A percentile compares a stretch with the other conserved stretches of the same genome.
Conservation (phyloP, 306 rosid genomes). For the Prunus davidiana region DNA sequence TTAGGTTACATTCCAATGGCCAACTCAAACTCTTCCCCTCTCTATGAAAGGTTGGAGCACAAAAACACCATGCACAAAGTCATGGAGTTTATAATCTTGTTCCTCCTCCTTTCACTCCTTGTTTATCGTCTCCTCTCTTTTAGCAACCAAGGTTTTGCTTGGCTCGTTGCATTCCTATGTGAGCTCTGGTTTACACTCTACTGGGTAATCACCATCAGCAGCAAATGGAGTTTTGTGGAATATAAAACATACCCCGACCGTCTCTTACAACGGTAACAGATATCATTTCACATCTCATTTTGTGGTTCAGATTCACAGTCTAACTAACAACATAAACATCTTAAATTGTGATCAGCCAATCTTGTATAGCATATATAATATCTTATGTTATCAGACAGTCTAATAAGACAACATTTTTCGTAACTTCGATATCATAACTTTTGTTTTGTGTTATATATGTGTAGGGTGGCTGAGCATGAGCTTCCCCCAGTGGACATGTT, state of each 20-base stretch:
- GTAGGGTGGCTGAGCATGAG: constrained; percentile 37
- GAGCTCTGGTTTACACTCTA: constrained; percentile 29
- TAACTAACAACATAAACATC: too few species aligned
- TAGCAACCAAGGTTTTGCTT: constrained; percentile 1
- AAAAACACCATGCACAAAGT: constrained; percentile 6
- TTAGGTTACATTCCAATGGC: not conserved
- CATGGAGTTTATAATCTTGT: constrained; percentile 12
- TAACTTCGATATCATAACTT: too few species aligned
- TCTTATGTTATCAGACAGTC: too few species aligned
- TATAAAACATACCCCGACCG: constrained; percentile 17
- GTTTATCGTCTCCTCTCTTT: constrained; percentile 22
- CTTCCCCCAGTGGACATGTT: constrained; percentile 58
- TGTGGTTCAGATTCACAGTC: too few species aligned
- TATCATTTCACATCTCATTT: too few species aligned
- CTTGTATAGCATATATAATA: too few species aligned
- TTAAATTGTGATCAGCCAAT: too few species aligned
- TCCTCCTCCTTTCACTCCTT: constrained; percentile 25
- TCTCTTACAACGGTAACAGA: constrained; percentile 22
- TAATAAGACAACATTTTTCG: too few species aligned
- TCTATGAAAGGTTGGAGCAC: constrained; percentile 1
- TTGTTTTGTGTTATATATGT: too few species aligned
- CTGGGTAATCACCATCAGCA: constrained; percentile 8
- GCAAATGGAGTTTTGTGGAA: constrained; percentile 22
- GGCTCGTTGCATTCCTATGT: constrained; percentile 26
- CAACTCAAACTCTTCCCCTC: constrained; percentile 2